Conservation (phyloP, 108 stramenopile genomes). For the Stephanodiscus triporus region DNA sequence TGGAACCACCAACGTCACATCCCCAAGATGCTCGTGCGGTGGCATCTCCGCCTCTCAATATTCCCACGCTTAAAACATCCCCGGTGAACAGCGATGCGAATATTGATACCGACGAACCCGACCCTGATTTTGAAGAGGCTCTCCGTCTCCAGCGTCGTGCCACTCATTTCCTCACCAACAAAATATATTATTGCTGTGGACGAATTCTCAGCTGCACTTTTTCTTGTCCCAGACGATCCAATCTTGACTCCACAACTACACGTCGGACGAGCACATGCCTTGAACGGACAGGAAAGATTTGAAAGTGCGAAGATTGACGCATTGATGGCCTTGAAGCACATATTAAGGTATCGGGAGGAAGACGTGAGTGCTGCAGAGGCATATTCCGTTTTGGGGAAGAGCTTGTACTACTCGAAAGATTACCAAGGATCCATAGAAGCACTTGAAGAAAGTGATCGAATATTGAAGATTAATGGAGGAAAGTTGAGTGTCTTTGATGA, state of each 20-base stretch:
- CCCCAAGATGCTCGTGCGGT: conserved; percentile 1
- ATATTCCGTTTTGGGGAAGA: conserved; percentile 86
- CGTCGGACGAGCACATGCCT: conserved; percentile 82
- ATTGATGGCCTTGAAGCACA: conserved; percentile 63
- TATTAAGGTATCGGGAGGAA: conserved; percentile 47
- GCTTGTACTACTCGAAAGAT: conserved; percentile 82
- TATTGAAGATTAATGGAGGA: conserved; percentile 65
- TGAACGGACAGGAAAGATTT: conserved; percentile 83
- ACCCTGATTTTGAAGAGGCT: conserved; percentile 92
- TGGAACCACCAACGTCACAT: conserved; percentile 11
- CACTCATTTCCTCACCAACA: conserved; percentile 68
- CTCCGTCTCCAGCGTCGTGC: conserved; percentile 82
- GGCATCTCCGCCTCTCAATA: conserved; percentile 6
- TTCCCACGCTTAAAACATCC: neutral
- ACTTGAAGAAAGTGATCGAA: conserved; percentile 63
- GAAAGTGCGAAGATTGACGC: conserved; percentile 83
- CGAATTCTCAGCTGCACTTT: conserved; percentile 86
- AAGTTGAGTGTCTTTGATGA: conserved; percentile 82
- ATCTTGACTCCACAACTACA: conserved; percentile 82
- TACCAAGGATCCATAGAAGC: conserved; percentile 74
- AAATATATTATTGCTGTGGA: conserved; percentile 84
- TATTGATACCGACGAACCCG: conserved; percentile 50
- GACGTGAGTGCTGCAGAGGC: conserved; percentile 78
- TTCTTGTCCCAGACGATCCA: conserved; percentile 81
- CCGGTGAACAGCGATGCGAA: conserved; percentile 14